These are phyloP conservation scores for Kuraishia hungarica DNA, from an alignment of 805 yeast species.

Conservation along the genomic window DNA sequence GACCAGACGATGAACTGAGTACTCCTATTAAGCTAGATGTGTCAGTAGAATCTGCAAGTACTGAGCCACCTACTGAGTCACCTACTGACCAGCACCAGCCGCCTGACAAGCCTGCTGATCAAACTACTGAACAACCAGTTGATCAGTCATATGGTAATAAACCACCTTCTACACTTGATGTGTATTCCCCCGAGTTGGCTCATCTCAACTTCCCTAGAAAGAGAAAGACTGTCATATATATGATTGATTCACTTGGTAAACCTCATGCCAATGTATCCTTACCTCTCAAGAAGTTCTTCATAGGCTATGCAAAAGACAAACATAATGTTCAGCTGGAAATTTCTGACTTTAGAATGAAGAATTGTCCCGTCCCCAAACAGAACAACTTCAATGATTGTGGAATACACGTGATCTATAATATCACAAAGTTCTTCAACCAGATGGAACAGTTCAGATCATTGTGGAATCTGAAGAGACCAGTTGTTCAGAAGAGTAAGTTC, in stretches of 20 bases:
- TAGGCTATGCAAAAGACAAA: conserved; percentile 63
- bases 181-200: background rate
- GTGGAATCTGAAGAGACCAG: conserved; percentile 27
- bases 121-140: too few relatives aligned
- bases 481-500: conserved; percentile 8
- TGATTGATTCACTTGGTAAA: background rate
- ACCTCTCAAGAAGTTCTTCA: conserved; percentile 51
- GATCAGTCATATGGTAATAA: too few relatives aligned
- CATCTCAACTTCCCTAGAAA: background rate
- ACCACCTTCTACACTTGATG: too few relatives aligned
- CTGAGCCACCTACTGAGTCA: too few relatives aligned
- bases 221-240: background rate
- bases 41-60: background rate
- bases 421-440: conserved; percentile 45
- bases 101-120: too few relatives aligned
- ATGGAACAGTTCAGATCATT: conserved; percentile 37
- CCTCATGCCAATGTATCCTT: background rate
- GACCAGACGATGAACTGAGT: background rate
- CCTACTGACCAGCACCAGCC: too few relatives aligned
- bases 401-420: conserved; percentile 75
- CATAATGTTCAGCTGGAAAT: conserved; percentile 37
- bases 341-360: conserved; percentile 28
- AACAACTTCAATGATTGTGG: conserved; percentile 93
- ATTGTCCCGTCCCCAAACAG: conserved; percentile 63
- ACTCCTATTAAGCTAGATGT: too few relatives aligned